Evolutionary conservation across 176 grass and related monocot genomes (phyloP).

Genomic region (Tuctoria greenei): DNA sequence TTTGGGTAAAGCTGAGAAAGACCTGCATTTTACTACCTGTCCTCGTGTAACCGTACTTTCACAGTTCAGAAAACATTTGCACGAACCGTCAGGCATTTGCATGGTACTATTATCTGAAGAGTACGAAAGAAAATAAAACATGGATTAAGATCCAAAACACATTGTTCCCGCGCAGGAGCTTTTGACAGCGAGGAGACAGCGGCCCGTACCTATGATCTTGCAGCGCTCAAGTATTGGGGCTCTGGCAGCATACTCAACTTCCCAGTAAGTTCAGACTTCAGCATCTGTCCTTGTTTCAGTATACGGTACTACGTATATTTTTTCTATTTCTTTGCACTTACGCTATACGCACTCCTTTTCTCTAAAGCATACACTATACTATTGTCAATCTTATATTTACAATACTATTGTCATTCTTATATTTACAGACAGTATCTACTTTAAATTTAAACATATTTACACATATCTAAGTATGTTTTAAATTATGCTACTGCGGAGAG

Average conservation of each 20-base stretch:
- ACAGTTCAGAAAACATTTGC: background rate
- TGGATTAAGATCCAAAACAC: background rate
- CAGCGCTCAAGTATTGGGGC: constrained; percentile 81
- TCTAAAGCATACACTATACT: too few relatives aligned
- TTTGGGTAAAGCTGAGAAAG: constrained; percentile 13
- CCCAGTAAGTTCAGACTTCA: constrained; percentile 48
- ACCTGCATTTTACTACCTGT: constrained; percentile 4
- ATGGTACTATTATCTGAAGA: background rate
- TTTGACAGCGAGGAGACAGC: constrained; percentile 64
- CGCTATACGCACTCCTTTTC: too few relatives aligned
- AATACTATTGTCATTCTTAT: too few relatives aligned
- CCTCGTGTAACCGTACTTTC: background rate
- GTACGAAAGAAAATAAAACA: background rate
- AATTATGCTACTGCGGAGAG: too few relatives aligned
- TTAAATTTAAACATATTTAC: too few relatives aligned
- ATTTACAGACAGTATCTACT: too few relatives aligned
- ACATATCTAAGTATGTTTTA: too few relatives aligned
- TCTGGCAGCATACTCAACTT: constrained; percentile 57
- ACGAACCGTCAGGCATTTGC: background rate
- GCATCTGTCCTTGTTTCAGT: background rate
- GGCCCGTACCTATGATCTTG: constrained; percentile 76
- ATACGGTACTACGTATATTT: too few relatives aligned
- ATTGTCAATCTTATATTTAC: too few relatives aligned
- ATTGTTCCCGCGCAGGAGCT: constrained; percentile 39
- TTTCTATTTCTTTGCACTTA: too few relatives aligned